Conservation (phyloP, 2,329 filamentous ascomycete species). For the Penicillium sp. region DNA sequence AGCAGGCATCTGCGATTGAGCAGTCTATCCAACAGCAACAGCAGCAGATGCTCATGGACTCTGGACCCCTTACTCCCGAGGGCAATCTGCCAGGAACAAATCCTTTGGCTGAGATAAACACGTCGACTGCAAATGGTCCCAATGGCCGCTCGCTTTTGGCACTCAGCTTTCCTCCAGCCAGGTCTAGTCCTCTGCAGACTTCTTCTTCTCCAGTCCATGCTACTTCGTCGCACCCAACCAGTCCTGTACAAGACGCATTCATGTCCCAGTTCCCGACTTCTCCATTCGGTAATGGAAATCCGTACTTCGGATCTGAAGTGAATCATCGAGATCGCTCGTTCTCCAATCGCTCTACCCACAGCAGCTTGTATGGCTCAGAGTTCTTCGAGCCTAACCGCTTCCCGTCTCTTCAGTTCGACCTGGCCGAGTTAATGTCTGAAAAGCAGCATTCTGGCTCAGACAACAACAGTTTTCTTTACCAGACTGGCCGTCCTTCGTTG, state of each 20-base stretch:
- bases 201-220: slow-evolving; percentile 35
- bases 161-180: slow-evolving; percentile 36
- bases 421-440: slow-evolving; percentile 32
- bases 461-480: slow-evolving; percentile 33
- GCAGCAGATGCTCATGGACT: slow-evolving; percentile 44
- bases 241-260: slow-evolving; percentile 34
- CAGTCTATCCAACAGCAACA: slow-evolving; percentile 49
- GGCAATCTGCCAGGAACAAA: slow-evolving; percentile 58
- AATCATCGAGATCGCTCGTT: slow-evolving; percentile 42
- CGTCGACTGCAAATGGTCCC: slow-evolving; percentile 30
- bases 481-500: slow-evolving; percentile 37
- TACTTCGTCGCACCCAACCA: slow-evolving; percentile 35
- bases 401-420: slow-evolving; percentile 32
- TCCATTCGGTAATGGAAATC: slow-evolving; percentile 32
- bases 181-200: slow-evolving; percentile 37
- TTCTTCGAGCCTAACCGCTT: slow-evolving; percentile 32
- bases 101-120: slow-evolving; percentile 32
- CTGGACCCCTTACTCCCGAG: slow-evolving; percentile 59
- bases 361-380: slow-evolving; percentile 39
- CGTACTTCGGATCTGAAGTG: slow-evolving; percentile 34
- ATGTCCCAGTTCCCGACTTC: slow-evolving; percentile 35
- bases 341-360: slow-evolving; percentile 42
- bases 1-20: slow-evolving; percentile 45
- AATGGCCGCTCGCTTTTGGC: slow-evolving; percentile 36
- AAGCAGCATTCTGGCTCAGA: slow-evolving; percentile 35